phyloP scores from a whole-genome alignment of 306 rosid genomes.

The Acacia crassicarpa region DNA sequence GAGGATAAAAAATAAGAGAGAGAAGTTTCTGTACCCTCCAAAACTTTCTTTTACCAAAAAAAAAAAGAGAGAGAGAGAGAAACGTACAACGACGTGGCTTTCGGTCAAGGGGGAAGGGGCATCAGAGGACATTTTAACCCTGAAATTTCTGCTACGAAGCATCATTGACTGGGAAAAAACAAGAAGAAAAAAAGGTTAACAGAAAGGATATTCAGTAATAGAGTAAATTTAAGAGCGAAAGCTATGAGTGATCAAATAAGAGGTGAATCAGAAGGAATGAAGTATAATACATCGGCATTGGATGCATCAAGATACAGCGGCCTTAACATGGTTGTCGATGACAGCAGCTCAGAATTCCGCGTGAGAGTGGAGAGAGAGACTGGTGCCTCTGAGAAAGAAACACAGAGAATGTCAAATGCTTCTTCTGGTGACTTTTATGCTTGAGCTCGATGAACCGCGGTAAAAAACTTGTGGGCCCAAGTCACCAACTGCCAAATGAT shows the following conservation, averaged over 20 bases:
- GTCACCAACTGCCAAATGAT: background rate
- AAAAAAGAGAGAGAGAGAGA: background rate
- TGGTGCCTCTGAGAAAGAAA: background rate
- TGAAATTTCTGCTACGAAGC: constrained; percentile 9
- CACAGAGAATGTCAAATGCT: background rate
- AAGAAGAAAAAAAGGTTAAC: background rate
- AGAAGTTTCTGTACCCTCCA: no score
- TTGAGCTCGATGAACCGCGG: no score
- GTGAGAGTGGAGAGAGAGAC: background rate
- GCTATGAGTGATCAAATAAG: background rate
- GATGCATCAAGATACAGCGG: background rate
- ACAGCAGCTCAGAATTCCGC: background rate
- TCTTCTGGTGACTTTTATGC: background rate
- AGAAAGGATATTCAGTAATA: background rate
- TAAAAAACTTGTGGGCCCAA: background rate
- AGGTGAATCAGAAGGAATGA: background rate
- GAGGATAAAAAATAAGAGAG: background rate
- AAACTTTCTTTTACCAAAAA: no score
- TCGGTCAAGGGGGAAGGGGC: constrained; percentile 37
- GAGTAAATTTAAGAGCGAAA: background rate
- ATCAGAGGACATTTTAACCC: constrained; percentile 14
- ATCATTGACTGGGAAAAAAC: constrained; percentile 8
- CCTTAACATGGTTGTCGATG: background rate
- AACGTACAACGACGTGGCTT: constrained; percentile 34
- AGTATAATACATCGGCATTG: background rate